phyloP scores from a whole-genome alignment of 106 monocot genomes.

The Gastrodia elata region DNA sequence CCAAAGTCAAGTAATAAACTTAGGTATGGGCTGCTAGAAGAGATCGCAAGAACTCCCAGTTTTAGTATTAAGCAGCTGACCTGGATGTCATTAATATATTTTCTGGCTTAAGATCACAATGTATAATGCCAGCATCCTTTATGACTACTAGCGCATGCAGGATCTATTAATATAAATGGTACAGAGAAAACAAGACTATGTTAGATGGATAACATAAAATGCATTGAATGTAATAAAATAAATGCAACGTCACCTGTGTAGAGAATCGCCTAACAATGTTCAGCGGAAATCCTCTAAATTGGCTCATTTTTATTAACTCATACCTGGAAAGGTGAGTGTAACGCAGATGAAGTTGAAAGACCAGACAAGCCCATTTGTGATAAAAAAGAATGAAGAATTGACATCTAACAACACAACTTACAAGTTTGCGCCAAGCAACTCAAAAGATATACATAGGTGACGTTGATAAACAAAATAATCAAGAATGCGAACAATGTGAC shows the following conservation, averaged over 20 bases:
- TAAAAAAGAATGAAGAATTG: background rate
- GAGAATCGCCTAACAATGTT: conserved; percentile 73
- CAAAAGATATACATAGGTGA: conserved; percentile 95
- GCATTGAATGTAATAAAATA: background rate
- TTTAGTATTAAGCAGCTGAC: conserved; percentile 24
- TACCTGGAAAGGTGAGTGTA: conserved; percentile 36
- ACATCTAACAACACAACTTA: conserved; percentile 27
- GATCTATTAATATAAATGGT: conserved; percentile 41
- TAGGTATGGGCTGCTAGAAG: conserved; percentile 7
- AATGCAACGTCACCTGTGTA: conserved; percentile 47
- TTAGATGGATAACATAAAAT: background rate
- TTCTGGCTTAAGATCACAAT: conserved; percentile 99
- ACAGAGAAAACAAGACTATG: background rate
- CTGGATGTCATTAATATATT: conserved; percentile 78
- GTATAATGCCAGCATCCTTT: conserved; percentile 92
- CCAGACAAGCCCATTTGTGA: background rate
- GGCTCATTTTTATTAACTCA: conserved; percentile 70
- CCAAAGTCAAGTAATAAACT: conserved; percentile 4
- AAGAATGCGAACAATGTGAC: conserved; percentile 84
- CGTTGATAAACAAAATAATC: conserved; percentile 72
- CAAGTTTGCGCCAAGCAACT: conserved; percentile 94
- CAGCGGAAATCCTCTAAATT: conserved; percentile 71
- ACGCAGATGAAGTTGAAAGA: background rate
- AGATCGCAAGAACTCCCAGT: conserved; percentile 7
- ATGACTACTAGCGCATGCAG: conserved; percentile 71